Base-by-base conservation (phyloP, 1,284 basidiomycete genomes). In the Cystobasidiaceae sp. region DNA sequence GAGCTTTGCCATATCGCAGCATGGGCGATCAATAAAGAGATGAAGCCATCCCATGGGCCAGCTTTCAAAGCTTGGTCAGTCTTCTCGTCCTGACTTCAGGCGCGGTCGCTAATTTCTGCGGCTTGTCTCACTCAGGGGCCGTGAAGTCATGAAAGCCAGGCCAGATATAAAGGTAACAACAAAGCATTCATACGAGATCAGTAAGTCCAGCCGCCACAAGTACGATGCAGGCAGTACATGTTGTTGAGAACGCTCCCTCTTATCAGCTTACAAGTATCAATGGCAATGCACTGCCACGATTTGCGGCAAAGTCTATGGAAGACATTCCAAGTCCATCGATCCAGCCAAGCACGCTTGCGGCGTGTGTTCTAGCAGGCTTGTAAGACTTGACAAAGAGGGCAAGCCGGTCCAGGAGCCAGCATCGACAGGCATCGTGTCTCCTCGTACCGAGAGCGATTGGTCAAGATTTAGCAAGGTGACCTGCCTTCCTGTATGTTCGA, bases 1-100 rank as follows among this genome's bases (percentile, higher is more conserved):
- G 90, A 92, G 75, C 88, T 92, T 85, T 92, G 89, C 69, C 90
- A 91, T 75, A 77, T 92, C 28, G 89, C 89, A 4, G 85, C 83
- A 62, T 92, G 90, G 89, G 78, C 87, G 32, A 86, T 91, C 57
- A 82, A 87, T 72, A 77, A 81, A 8, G 80, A 84, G 25, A 81
- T 84, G 3, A 82, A 83, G 56, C 86, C 87, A 19, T 65, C 81
- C 15, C 88, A 90, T 70, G 88, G 88, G 13, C 78, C 75, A 15
- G 75, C 83, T 9, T 91, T 86, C 77, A 86, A 86, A 71, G 75
- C 75, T 54, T 91, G 89, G 89, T 87, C n/a, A 27, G 19, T 23
- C 44, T 15, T 43, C 46, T 33, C 27, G 21, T 6, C 21, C 33
- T 3, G 43, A 23, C n/a, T 25, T 23, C 9, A 19, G 17, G 43